Evolutionary conservation across 495 filamentous ascomycete species (phyloP).

Genomic region (Daldinia concentrica): DNA sequence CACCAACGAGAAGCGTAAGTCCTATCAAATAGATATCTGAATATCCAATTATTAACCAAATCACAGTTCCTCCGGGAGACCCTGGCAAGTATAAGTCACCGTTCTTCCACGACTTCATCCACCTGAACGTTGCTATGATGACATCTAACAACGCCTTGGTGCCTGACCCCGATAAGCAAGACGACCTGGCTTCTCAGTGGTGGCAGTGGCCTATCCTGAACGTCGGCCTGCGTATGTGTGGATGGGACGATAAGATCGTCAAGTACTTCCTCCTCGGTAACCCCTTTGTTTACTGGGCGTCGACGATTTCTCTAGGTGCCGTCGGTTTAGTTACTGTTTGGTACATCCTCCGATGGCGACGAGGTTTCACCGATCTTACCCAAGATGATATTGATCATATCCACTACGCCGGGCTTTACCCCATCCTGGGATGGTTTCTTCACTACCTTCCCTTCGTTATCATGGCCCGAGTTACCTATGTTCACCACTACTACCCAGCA

Average conservation of each 20-base stretch:
- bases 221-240: constrained; percentile 96
- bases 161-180: constrained; percentile 98
- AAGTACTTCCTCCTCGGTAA: constrained; percentile 99
- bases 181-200: constrained; percentile 94
- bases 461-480: constrained; percentile 98
- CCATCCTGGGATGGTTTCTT: constrained; percentile 91
- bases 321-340: constrained; percentile 77
- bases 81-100: constrained; percentile 95
- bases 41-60: constrained; percentile 38
- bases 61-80: constrained; percentile 84
- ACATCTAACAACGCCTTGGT: constrained; percentile 99
- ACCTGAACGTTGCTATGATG: constrained; percentile 99
- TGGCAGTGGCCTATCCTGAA: constrained; percentile 99
- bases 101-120: constrained; percentile 95
- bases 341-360: constrained; percentile 96
- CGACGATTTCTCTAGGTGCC: constrained; percentile 76
- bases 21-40: not conserved
- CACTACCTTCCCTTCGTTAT: constrained; percentile 96
- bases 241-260: constrained; percentile 93
- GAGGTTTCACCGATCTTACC: constrained; percentile 86
- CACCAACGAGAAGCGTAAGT: constrained; percentile 91
- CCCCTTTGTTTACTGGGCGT: constrained; percentile 95
- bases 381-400: constrained; percentile 86
- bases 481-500: constrained; percentile 99
- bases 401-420: constrained; percentile 92